Conservation (phyloP, 192 early-diverging fungal genomes). For the Diversispora eburnea region DNA sequence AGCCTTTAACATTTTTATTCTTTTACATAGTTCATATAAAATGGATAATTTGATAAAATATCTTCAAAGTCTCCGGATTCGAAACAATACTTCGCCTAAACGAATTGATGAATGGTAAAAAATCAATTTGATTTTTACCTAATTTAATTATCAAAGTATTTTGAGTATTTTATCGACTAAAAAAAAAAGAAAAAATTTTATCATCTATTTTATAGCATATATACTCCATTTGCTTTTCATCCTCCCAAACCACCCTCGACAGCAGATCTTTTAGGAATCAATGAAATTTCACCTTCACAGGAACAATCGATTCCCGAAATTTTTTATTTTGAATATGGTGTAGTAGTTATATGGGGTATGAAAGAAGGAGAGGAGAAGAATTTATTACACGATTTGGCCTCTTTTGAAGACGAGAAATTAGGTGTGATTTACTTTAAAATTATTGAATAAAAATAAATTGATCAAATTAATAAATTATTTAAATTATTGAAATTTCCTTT, state of each 20-base stretch:
- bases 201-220: constrained; percentile 39
- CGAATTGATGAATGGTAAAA: constrained; percentile 77
- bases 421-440: constrained; percentile 41
- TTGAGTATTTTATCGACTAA: neutral
- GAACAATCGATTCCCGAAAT: constrained; percentile 55
- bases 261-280: constrained; percentile 36
- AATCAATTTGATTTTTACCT: neutral
- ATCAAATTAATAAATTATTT: neutral
- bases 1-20: neutral
- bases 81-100: constrained; percentile 66
- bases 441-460: constrained; percentile 36
- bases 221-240: constrained; percentile 50
- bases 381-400: constrained; percentile 66
- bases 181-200: neutral
- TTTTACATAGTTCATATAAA: constrained; percentile 53
- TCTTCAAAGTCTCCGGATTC: constrained; percentile 59
- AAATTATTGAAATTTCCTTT: neutral
- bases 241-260: constrained; percentile 45
- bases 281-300: constrained; percentile 29
- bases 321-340: constrained; percentile 92
- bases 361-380: constrained; percentile 74
- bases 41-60: constrained; percentile 74
- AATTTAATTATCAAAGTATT: neutral
- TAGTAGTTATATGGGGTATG: constrained; percentile 96
- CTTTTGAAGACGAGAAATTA: constrained; percentile 74